phyloP scores from a whole-genome alignment of 768 basidiomycete genomes.

The Collybiopsis confluens region DNA sequence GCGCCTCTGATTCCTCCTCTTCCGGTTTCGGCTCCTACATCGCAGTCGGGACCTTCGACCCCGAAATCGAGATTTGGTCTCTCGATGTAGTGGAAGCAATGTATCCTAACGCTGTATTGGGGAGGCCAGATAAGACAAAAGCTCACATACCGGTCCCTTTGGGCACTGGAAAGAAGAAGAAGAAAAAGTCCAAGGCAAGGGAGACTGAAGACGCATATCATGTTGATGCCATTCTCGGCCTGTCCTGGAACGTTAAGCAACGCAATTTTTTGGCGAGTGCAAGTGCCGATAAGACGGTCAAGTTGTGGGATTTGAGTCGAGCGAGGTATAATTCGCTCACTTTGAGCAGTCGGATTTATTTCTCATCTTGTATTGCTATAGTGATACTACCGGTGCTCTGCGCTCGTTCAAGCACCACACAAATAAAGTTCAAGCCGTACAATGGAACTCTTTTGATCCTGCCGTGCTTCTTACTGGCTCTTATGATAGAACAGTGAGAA shows the following conservation, averaged over 20 bases:
- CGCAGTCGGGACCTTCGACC: slow-evolving; percentile 95
- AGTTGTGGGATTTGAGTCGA: slow-evolving; percentile 92
- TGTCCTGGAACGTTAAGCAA: slow-evolving; percentile 90
- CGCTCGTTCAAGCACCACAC: slow-evolving; percentile 83
- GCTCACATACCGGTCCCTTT: slow-evolving; percentile 73
- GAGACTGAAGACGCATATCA: slow-evolving; percentile 64
- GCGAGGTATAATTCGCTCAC: slow-evolving; percentile 34
- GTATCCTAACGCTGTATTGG: slow-evolving; percentile 90
- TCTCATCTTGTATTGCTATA: too few relatives aligned
- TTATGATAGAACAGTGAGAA: slow-evolving; percentile 92
- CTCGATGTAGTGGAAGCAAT: slow-evolving; percentile 90
- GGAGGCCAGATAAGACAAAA: slow-evolving; percentile 79
- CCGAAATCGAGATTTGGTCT: slow-evolving; percentile 99
- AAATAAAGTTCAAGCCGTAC: slow-evolving; percentile 94
- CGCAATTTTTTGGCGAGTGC: slow-evolving; percentile 90
- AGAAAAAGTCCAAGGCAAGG: slow-evolving; percentile 78
- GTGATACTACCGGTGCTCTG: slow-evolving; percentile 52
- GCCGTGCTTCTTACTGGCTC: slow-evolving; percentile 90
- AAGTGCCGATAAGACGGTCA: slow-evolving; percentile 92
- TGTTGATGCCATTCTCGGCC: slow-evolving; percentile 88
- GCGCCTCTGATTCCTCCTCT: slow-evolving; percentile 13
- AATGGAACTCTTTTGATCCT: slow-evolving; percentile 90
- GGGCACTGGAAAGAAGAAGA: slow-evolving; percentile 97
- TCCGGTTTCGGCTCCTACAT: slow-evolving; percentile 79
- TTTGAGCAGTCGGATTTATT: too few relatives aligned